Base-by-base conservation (phyloP, 169 alveolate species). In the Plasmodium falciparum region DNA sequence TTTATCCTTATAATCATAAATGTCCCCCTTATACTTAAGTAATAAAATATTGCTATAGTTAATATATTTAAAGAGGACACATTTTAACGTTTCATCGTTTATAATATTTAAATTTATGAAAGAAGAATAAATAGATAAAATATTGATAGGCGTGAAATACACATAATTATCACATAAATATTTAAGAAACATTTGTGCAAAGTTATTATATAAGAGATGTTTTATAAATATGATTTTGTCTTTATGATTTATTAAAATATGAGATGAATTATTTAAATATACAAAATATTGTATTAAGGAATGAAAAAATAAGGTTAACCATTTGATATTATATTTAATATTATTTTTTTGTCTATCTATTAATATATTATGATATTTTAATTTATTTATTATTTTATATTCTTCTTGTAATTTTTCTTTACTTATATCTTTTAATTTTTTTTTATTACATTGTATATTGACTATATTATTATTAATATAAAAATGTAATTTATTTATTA, bases 271-370 rank as follows among this genome's bases (percentile, higher is more conserved):
- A 56, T 56, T 56, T 29, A 83, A 63, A 33, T 83, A 83, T 39
- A 58, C 20, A 83, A 52, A 83, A 69, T 83, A 83, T 33, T 69
- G 20, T 17, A 59, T 69, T 49, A 83, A 45, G 8, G 73, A 67
- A 50, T 83, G 91, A 69, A 56, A 83, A 83, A 83, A 83, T 4
- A 47, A 6, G 20, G 70, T 72, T 15, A 83, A n/a, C 15, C 73
- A 83, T 69, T 83, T 83, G 15, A 39, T 22, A 29, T 56, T 54
- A 20, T 54, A 70, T 72, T 56, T 83, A 56, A 69, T 83, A 49
- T 50, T 67, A 6, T 49, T 39, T 5, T 39, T 39, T 0, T 39
- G 9, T 39, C 2, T 39, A 39, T 39, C 1, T 39, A 39, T 39
- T 39, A 11, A 39, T 5, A 39, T 39, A 39, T 39, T 39, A 2